A percentile compares a stretch with the other conserved stretches of the same genome.
Evolutionary conservation across 495 filamentous ascomycete genomes (phyloP).

Genomic region (Pyronema domesticum): DNA sequence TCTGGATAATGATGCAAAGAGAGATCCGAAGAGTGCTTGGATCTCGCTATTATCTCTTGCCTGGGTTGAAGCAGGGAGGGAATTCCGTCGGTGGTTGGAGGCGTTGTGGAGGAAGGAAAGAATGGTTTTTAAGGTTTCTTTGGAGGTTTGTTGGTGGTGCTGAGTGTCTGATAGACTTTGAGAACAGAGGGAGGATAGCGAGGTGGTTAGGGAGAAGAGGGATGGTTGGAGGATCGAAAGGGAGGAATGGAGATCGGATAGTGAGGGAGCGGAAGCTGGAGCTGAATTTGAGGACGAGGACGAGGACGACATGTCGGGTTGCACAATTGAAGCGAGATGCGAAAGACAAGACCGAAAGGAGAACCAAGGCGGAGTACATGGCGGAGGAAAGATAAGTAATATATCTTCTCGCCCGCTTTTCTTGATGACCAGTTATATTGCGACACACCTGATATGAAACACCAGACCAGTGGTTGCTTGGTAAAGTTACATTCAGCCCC

Average conservation of each 20-base stretch:
- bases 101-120: not conserved
- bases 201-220: not conserved
- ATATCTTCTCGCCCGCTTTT: too few relatives aligned
- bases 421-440: not conserved
- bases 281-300: not conserved
- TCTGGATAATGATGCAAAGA: not conserved
- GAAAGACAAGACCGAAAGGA: too few relatives aligned
- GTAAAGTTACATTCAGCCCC: too few relatives aligned
- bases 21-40: not conserved
- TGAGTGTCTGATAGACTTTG: not conserved
- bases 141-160: not conserved
- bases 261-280: not conserved
- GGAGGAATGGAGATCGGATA: not conserved
- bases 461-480: too few relatives aligned
- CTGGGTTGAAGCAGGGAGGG: not conserved
- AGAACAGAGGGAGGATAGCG: not conserved
- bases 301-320: too few relatives aligned
- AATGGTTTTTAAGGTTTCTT: not conserved
- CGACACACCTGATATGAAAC: too few relatives aligned
- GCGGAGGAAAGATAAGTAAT: too few relatives aligned
- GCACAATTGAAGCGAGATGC: too few relatives aligned
- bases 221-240: not conserved
- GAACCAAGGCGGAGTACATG: too few relatives aligned
- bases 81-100: not conserved
- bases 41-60: not conserved